A percentile compares a stretch with the other conserved stretches of the same genome.
phyloP scores from a whole-genome alignment of 257 asterid genomes.

The Petunia secreta region DNA sequence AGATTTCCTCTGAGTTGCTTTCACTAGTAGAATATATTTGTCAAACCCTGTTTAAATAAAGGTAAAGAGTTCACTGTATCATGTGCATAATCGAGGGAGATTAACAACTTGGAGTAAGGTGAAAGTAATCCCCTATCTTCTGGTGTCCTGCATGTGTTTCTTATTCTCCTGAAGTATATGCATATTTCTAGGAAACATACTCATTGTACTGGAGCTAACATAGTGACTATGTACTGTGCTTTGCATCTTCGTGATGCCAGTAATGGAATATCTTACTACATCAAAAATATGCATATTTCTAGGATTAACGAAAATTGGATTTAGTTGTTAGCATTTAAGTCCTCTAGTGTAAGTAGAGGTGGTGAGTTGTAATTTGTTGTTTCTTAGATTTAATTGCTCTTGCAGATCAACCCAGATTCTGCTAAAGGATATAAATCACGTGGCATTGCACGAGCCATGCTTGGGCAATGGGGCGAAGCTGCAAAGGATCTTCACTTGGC shows the following conservation, averaged over 20 bases:
- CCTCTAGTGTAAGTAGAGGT: background rate
- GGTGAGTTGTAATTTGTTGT: background rate
- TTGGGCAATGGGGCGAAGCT: constrained; percentile 93
- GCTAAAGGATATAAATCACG: constrained; percentile 98
- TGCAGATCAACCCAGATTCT: constrained; percentile 94
- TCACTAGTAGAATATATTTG: background rate
- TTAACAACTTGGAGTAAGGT: background rate
- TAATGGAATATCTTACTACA: no score
- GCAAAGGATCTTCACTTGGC: constrained; percentile 95
- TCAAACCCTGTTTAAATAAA: background rate
- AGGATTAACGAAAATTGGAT: background rate
- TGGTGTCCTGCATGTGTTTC: background rate
- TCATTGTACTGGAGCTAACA: no score
- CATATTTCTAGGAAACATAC: background rate
- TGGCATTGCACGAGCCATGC: constrained; percentile 90
- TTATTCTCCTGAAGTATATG: background rate
- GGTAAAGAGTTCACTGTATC: background rate
- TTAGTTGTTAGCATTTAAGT: background rate
- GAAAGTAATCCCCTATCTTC: background rate
- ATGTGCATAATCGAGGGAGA: background rate
- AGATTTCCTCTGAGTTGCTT: background rate
- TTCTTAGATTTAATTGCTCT: constrained; percentile 1
- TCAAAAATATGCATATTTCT: background rate
- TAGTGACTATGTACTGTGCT: no score
- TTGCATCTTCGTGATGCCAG: no score